These are phyloP conservation scores for Byssochlamys sp. DNA, from an alignment of 2,329 filamentous ascomycete genomes.

Conservation along the genomic window DNA sequence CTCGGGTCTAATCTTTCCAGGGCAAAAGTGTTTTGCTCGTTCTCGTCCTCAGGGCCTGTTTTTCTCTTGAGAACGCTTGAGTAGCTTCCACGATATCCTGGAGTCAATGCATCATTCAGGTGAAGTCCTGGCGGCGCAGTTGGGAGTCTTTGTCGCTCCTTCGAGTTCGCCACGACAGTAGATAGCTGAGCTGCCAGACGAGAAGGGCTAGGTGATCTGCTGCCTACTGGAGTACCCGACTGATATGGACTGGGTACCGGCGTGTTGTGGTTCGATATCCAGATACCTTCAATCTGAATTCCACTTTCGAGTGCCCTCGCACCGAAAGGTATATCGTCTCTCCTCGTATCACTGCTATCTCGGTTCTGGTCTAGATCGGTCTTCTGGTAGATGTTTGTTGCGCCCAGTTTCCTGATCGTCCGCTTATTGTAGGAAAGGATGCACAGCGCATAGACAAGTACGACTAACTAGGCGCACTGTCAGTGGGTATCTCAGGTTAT, in stretches of 20 bases:
- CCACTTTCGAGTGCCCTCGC: constrained; percentile 75
- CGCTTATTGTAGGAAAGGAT: constrained; percentile 53
- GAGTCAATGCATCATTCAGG: not conserved
- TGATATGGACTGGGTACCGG: constrained; percentile 17
- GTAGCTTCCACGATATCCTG: not conserved
- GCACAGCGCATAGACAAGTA: constrained; percentile 57
- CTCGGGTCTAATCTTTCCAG: not conserved
- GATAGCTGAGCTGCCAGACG: not conserved
- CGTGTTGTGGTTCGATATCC: constrained; percentile 50
- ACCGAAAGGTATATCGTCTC: constrained; percentile 69
- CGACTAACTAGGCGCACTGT: constrained; percentile 40
- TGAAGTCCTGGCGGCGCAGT: not conserved
- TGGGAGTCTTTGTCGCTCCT: not conserved
- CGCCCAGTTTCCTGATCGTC: constrained; percentile 52
- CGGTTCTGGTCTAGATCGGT: constrained; percentile 43
- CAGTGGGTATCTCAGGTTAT: constrained; percentile 13
- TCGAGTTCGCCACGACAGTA: too few species aligned
- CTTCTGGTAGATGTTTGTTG: constrained; percentile 58
- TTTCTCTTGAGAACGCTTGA: not conserved
- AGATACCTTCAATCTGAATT: constrained; percentile 75
- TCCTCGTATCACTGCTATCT: constrained; percentile 43
- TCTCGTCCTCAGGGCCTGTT: not conserved
- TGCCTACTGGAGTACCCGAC: constrained; percentile 13
- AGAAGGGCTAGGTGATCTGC: constrained; percentile 4
- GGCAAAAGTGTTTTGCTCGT: not conserved